These are phyloP conservation scores for Ophiostoma sp. DNA, from an alignment of 2,329 filamentous ascomycete species.

Conservation along the genomic window DNA sequence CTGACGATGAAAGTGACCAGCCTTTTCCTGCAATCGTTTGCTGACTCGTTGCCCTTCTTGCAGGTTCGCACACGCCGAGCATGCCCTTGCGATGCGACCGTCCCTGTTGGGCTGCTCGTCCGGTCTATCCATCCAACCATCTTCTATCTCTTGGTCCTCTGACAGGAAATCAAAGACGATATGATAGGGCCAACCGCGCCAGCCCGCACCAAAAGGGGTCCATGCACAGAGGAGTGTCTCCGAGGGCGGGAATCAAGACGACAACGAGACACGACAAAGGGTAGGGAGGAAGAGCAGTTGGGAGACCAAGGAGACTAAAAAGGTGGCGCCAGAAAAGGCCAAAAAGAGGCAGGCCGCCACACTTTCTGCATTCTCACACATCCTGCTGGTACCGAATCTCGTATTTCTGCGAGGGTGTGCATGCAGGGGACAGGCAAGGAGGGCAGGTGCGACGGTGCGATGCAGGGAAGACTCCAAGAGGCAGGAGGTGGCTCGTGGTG, in stretches of 20 bases:
- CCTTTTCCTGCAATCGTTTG: neutral
- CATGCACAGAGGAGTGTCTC: neutral
- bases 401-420: conserved; percentile 1
- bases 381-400: conserved; percentile 7
- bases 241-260: neutral
- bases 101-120: neutral
- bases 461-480: neutral
- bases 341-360: neutral
- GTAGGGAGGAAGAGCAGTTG: neutral
- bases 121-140: neutral
- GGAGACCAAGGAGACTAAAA: neutral
- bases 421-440: conserved; percentile 1
- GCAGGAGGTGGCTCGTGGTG: neutral
- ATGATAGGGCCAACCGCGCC: neutral
- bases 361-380: neutral
- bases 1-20: neutral
- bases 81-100: neutral
- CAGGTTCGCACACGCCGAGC: neutral
- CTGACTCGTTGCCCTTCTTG: neutral
- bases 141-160: neutral
- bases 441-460: neutral
- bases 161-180: neutral
- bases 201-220: neutral
- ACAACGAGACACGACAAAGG: neutral
- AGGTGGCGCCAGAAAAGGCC: conserved; percentile 11